Evolutionary conservation across 208 protist species (phyloP), one percentile per base, ranked within the genome.

Genomic region (Leishmania gerbilli): DNA sequence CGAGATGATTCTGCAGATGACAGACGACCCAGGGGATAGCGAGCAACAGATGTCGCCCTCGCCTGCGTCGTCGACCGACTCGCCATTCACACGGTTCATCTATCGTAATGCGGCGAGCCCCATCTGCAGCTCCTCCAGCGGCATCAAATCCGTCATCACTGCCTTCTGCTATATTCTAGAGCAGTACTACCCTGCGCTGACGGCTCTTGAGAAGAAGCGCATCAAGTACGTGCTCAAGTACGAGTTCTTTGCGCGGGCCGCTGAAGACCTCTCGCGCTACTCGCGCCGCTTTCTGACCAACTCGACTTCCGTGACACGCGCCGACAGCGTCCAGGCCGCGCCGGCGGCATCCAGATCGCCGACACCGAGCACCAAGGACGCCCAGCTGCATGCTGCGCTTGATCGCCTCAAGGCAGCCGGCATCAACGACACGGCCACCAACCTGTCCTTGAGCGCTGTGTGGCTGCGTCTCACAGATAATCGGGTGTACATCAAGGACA

Each of bases 221-320:
- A 34, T 97, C 74, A 94, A 93, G 80, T 92, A 90, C 74, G 92
- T 87, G 24, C 80, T 97, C 37, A 91, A 92, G 79, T 92, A 93
- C 75, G 93, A 95, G 80, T 92, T 92, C 68, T 88, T 93, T 60
- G 60, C 86, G 34, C 83, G 88, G 31, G 93, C 93, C 1, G 88
- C 90, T 9, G 84, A 92, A 79, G 93, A 96, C 72, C 81, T 97
- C 13, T 56, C 62, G 15, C 74, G 51, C 37, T 83, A 84, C 75
- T 87, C 87, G 49, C 76, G 81, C 17, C 88, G 88, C n/a, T 89
- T 89, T 60, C 58, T 95, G 42, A 42, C 79, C 51, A 34, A 74
- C 51, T 24, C 67, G 13, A 40, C 58, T 40, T 31, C 79, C 9
- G 37, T 78, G 13, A 47, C 60, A 6, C 3, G n/a, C 11, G 9